These are phyloP conservation scores for Curvularia sp. DNA, from an alignment of 2,329 filamentous ascomycete genomes.

Conservation along the genomic window DNA sequence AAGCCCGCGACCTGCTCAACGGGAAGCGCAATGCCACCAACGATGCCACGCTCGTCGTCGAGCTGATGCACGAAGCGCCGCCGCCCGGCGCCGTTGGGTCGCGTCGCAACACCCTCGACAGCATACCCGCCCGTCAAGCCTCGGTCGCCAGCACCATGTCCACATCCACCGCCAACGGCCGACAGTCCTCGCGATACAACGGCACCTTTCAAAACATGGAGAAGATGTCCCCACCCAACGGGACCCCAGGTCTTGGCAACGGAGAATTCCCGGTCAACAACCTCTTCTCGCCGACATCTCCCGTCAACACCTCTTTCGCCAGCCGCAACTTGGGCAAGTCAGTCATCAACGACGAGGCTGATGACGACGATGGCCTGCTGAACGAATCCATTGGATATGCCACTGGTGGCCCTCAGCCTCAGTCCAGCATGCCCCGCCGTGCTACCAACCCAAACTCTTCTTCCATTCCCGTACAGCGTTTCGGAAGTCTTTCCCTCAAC, in stretches of 20 bases:
- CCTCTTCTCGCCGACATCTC: conserved; percentile 76
- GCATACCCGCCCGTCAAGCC: conserved; percentile 51
- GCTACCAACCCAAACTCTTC: conserved; percentile 76
- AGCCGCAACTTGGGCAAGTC: conserved; percentile 69
- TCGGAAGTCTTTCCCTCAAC: conserved; percentile 74
- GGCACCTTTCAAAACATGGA: conserved; percentile 68
- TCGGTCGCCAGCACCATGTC: conserved; percentile 56
- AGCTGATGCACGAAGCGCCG: conserved; percentile 58
- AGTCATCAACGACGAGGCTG: conserved; percentile 72
- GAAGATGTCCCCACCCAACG: conserved; percentile 66
- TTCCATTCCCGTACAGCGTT: conserved; percentile 71
- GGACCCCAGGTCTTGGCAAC: conserved; percentile 60
- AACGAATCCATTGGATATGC: conserved; percentile 76
- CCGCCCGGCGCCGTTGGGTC: conserved; percentile 51
- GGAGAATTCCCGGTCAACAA: conserved; percentile 68
- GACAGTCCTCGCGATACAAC: conserved; percentile 67
- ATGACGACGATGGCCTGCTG: conserved; percentile 76
- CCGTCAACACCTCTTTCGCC: conserved; percentile 73
- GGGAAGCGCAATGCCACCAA: conserved; percentile 68
- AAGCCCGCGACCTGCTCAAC: conserved; percentile 65
- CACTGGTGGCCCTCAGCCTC: conserved; percentile 65
- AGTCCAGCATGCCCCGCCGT: conserved; percentile 64
- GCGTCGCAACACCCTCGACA: conserved; percentile 64
- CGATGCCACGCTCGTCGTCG: conserved; percentile 64
- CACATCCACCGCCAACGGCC: conserved; percentile 45